Base-by-base conservation (phyloP, 768 basidiomycete species). In the Naganishia friedmannii region DNA sequence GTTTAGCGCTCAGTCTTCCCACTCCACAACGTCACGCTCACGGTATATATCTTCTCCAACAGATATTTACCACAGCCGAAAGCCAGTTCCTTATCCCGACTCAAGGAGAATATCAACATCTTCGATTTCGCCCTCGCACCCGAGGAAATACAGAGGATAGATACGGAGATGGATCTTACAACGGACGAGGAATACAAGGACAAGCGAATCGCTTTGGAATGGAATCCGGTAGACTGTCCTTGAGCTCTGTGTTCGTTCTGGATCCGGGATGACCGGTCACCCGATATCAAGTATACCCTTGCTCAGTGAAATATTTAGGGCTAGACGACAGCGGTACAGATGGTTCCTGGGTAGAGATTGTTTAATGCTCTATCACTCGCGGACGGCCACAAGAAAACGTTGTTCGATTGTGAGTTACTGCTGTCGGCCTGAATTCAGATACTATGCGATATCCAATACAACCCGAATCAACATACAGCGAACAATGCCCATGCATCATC, bases 211-310 rank as follows among this genome's bases (percentile, higher is more conserved):
- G 66, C 60, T 23, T 68, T 53, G 65, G 68, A 72, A 28, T 65
- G 54, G 71, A 69, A 57, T 55, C 67, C 66, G 37, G 53, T 75
- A 63, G 73, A 75, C 72, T 76, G 66, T 56, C n/a, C 23, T 54
- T 67, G 54, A 70, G 13, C 23, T 29, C 53, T n/a, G 9, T 26
- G 9, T 5, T 28, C 29, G 15, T 28, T 29, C 7, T 53, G 21
- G 4, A 26, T 6, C 17, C 7, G n/a, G n/a, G n/a, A n/a, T 53
- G 21, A 6, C 26, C 23, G 23, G 23, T 23, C 23, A 13, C 15
- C 7, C 53, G 53, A 12, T 53, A 29, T 6, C 2, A 3, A 56
- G 55, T 32, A 19, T 29, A 32, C 19, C 4, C 7, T n/a, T 6
- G 12, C 4, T 12, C 29, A 19, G 55, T 3, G 29, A 32, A 32